Evolutionary conservation across 805 yeast species (phyloP), one percentile per base, ranked within the genome.

Genomic region (Teunomyces atbi): DNA sequence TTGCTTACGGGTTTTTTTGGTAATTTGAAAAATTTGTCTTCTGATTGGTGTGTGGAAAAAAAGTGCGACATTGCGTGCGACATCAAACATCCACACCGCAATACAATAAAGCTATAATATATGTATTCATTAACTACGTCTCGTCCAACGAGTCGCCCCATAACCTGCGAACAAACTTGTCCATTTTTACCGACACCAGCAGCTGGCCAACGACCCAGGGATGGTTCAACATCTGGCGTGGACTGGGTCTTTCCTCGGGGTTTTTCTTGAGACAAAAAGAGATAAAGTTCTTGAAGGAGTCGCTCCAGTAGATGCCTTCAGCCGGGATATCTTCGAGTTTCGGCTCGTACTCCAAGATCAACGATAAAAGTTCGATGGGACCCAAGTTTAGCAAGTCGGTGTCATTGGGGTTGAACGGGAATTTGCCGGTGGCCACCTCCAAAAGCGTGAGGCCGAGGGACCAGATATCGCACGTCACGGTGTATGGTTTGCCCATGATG

Each of bases 401-500:
- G 38, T 61, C 47, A 20, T 78, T 78, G 27, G 47, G 35, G 19
- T 50, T 53, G 61, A 86, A 86, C 6, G 99, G 99, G 62, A 92
- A 92, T 53, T 78, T 73, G n/a, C 96, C 96, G 59, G 81, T 83
- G 3, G 98, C 97, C 21, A 92, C 97, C 61, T 94, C 99, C 59
- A 94, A 70, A 40, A 94, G 69, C 1, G 98, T 91, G 36, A 94
- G 73, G 0, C 99, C 99, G 27, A 94, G 68, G 1, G 97, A 90
- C 99, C 99, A 94, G 12, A 94, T 92, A 62, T 94, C 99, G 57
- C 95, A 84, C 3, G 96, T 88, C 3, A 92, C 97, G 8, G 96
- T 86, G 61, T 94, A 94, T 1, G 97, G 94, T 60, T 89, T 92
- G 23, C 97, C 97, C 70, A 88, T 88, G 43, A 94, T 92, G 56